Evolutionary conservation across 371 early-diverging fungal species (phyloP).

Genomic region (Entomophthora muscae): DNA sequence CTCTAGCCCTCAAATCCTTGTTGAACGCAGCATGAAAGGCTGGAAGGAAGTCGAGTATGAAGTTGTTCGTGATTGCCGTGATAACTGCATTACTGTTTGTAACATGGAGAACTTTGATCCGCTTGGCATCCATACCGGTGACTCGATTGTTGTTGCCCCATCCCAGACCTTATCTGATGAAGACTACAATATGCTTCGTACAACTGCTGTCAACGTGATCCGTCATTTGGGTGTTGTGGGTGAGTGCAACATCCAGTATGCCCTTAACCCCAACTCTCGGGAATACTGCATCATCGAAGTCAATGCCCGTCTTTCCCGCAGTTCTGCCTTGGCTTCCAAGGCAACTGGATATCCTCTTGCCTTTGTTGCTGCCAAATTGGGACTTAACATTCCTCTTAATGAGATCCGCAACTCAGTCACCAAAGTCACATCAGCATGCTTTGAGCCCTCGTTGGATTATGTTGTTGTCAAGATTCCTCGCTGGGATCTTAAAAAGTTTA

Average conservation of each 20-base stretch:
- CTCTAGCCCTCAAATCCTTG: constrained; percentile 69
- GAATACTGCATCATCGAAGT: constrained; percentile 91
- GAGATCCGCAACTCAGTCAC: constrained; percentile 82
- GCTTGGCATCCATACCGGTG: constrained; percentile 87
- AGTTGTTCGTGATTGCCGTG: constrained; percentile 84
- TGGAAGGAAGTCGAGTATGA: constrained; percentile 98
- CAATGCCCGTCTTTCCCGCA: constrained; percentile 82
- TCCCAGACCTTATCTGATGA: constrained; percentile 83
- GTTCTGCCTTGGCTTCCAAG: constrained; percentile 77
- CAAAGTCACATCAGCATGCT: constrained; percentile 79
- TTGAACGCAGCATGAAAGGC: constrained; percentile 89
- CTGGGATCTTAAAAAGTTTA: constrained; percentile 88
- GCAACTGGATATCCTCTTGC: constrained; percentile 93
- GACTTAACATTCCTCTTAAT: constrained; percentile 60
- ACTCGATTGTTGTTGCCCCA: constrained; percentile 92
- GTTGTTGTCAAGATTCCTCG: constrained; percentile 89
- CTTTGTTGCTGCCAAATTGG: constrained; percentile 89
- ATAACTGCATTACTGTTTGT: constrained; percentile 95
- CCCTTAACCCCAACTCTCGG: constrained; percentile 64
- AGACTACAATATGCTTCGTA: constrained; percentile 86
- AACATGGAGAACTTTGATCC: constrained; percentile 99
- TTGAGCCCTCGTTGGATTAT: constrained; percentile 89
- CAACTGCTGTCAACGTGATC: constrained; percentile 83
- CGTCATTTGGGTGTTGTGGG: constrained; percentile 92
- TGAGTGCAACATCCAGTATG: constrained; percentile 93